Base-by-base conservation (phyloP, 306 rosid species). In the Hippophae tibetana region DNA sequence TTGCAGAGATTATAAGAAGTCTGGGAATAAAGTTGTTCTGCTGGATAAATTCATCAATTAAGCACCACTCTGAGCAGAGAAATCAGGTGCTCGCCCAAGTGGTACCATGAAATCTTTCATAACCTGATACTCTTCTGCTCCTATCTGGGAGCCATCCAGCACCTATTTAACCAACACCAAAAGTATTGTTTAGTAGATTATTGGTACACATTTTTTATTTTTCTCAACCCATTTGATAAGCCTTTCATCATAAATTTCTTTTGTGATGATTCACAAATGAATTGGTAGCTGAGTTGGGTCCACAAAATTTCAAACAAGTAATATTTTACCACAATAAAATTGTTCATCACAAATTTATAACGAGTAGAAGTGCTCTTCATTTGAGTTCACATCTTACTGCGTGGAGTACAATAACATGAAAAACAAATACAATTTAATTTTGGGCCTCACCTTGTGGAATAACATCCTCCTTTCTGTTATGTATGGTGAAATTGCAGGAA, bases 61-160 rank as follows among this genome's bases (percentile, higher is more conserved):
- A 10, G 95, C 96, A 43, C 84, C 98, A 66, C 82, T 82, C 70
- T 83, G 86, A 38, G 84, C 69, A 51, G 99, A 75, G 67, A 88
- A 76, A 46, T 80, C 76, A 64, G 95, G 86, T n/a, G 73, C 82
- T 56, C 82, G 81, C 58, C 99, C 93, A 10, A 88, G 99, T 10
- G 99, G 95, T 26, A 92, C 69, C 23, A 87, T 60, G 64, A 78
- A 72, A 78, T 88, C 89, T 81, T 76, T 88, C 84, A 92, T 77
- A 63, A 78, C 42, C 66, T 88, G 88, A 38, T 81, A 92, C 64
- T 92, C 93, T 57, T 85, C 96, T 50, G 54, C 74, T 10, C 71
- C 69, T 64, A 92, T 68, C 57, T 78, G 80, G 23, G 80, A 75
- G 54, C 93, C 86, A 69, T 71, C 83, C 74, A 88, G 73, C 60